Evolutionary conservation across 176 grass and related monocot species (phyloP), one percentile per base, ranked within the genome.

Genomic region (Themeda triandra): DNA sequence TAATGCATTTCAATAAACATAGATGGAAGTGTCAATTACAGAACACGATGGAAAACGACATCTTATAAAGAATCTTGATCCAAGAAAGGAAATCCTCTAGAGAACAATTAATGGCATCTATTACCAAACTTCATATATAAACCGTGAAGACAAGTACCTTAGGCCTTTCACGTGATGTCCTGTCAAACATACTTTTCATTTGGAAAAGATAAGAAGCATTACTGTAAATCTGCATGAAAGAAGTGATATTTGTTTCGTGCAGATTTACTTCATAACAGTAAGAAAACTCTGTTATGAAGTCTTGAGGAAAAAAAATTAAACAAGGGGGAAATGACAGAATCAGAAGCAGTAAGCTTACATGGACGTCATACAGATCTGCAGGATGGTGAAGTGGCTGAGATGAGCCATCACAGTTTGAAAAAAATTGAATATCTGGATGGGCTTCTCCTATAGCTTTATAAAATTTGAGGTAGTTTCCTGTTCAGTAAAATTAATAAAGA

Each of bases 381-480:
- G 96, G 93, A 67, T 98, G 96, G 89, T 98, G 80, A 67, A 95
- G 85, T 75, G 87, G 82, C 33, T 0, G 80, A 70, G 87, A 89
- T 53, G 92, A 95, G 48, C 86, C 91, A 78, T 98, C 91, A 67
- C 93, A 95, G 67, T 93, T 95, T 78, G 93, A 92, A 86, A 98
- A 93, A 54, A 98, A 79, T 78, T 95, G 88, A 83, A 98, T 93
- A 29, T 93, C 93, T 67, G 89, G 96, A 76, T 98, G 93, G 17
- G 89, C 87, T 65, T 86, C 63, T 62, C 80, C 80, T 82, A 93
- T 98, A 72, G 93, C 96, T 71, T 86, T 72, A 76, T 92, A 95
- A 30, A 98, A 95, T 80, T 95, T 93, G 49, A 93, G 73, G 68
- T 98, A 98, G 54, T 95, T 98, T 63, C 90, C 95, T 98, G 71